Percentiles rank a stretch among this genome's conserved stretches.
phyloP scores from a whole-genome alignment of 306 rosid species.

The Dryas drummondii region DNA sequence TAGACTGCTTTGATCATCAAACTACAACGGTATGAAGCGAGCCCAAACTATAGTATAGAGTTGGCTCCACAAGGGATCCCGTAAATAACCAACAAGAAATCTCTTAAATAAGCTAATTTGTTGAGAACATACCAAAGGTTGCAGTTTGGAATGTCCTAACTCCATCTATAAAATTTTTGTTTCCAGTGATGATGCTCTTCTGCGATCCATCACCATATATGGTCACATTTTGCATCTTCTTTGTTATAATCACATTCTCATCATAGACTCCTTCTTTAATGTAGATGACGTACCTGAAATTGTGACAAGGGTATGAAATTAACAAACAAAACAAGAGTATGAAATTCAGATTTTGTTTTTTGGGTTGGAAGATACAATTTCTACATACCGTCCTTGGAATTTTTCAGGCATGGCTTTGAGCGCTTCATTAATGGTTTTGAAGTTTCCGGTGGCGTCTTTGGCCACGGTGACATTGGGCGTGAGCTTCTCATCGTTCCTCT shows the following conservation, averaged over 20 bases:
- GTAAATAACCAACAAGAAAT: too few relatives aligned
- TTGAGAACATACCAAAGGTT: conserved; percentile 51
- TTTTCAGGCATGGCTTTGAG: conserved; percentile 50
- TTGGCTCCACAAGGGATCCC: too few relatives aligned
- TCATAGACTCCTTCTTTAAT: conserved; percentile 75
- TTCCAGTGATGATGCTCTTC: conserved; percentile 75
- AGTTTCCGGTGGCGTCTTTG: conserved; percentile 66
- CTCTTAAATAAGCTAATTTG: too few relatives aligned
- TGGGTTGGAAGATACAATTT: too few relatives aligned
- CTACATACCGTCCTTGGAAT: conserved; percentile 56
- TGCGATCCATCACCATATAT: conserved; percentile 92
- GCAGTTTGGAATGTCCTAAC: conserved; percentile 69
- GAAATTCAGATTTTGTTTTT: not conserved
- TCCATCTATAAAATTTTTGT: conserved; percentile 65
- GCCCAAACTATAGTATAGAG: too few relatives aligned
- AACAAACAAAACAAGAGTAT: not conserved
- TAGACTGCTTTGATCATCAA: too few relatives aligned
- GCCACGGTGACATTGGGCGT: conserved; percentile 77
- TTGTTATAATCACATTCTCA: conserved; percentile 56
- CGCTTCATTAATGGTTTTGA: conserved; percentile 65
- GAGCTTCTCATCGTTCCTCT: conserved; percentile 48
- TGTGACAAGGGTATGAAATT: not conserved
- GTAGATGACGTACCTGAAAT: conserved; percentile 66
- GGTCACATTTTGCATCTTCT: conserved; percentile 65
- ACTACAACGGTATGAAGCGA: too few relatives aligned